Evolutionary conservation across 1,139 yeast genomes (phyloP).

Genomic region (Kodamaea alishanica): DNA sequence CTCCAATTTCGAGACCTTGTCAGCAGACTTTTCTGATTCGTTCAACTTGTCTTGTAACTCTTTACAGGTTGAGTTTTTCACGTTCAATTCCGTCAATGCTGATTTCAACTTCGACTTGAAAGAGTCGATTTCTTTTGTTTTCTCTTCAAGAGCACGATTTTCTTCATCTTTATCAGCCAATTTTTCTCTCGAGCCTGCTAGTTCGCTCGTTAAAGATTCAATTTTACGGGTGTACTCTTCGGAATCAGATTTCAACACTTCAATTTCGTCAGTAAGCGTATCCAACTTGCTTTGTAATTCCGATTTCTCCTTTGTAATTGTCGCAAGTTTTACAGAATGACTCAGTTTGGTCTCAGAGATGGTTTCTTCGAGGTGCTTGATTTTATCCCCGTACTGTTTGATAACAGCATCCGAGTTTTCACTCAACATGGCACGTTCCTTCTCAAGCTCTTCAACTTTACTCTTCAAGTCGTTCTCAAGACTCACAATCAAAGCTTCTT

Average conservation of each 20-base stretch:
- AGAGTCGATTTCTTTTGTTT: not conserved
- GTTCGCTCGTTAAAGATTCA: not conserved
- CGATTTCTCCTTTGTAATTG: slow-evolving; percentile 9
- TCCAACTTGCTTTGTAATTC: slow-evolving; percentile 7
- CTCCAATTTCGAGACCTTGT: not conserved
- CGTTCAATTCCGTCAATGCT: not conserved
- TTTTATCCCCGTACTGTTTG: slow-evolving; percentile 47
- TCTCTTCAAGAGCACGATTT: not conserved
- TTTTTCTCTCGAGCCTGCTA: not conserved
- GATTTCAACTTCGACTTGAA: slow-evolving; percentile 1
- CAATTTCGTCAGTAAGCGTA: slow-evolving; percentile 5
- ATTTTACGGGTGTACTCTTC: slow-evolving; percentile 5
- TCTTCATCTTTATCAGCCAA: not conserved
- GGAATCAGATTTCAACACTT: slow-evolving; percentile 7
- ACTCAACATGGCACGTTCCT: slow-evolving; percentile 44
- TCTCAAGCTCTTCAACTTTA: slow-evolving; percentile 45
- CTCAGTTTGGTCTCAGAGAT: slow-evolving; percentile 13
- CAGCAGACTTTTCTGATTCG: not conserved
- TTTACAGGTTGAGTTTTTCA: not conserved
- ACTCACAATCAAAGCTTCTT: slow-evolving; percentile 8
- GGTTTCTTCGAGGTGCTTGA: slow-evolving; percentile 24
- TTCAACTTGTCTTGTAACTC: not conserved
- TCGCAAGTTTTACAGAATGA: slow-evolving; percentile 10
- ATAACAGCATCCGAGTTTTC: slow-evolving; percentile 49
- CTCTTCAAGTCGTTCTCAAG: slow-evolving; percentile 21